phyloP scores from a whole-genome alignment of 805 yeast species.

The Pichia sporocuriosa region DNA sequence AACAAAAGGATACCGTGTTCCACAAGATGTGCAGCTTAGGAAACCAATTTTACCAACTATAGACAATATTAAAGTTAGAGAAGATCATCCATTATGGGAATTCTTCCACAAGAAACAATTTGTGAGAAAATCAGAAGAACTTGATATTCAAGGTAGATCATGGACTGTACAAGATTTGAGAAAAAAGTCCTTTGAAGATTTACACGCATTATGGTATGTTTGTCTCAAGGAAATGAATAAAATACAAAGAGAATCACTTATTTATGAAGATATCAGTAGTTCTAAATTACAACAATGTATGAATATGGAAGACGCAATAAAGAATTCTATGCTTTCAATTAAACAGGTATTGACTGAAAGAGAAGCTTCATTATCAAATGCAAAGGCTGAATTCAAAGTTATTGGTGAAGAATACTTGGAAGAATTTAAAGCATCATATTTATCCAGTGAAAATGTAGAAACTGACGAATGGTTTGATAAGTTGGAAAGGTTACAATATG shows the following conservation, averaged over 20 bases:
- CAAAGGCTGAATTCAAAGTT: constrained; percentile 38
- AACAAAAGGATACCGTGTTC: constrained; percentile 34
- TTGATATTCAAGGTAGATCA: constrained; percentile 54
- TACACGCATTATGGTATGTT: constrained; percentile 87
- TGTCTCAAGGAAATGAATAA: constrained; percentile 78
- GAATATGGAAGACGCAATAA: constrained; percentile 35
- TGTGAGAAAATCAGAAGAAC: constrained; percentile 51
- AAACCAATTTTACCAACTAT: constrained; percentile 83
- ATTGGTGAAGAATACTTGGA: constrained; percentile 43
- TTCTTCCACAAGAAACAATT: constrained; percentile 65
- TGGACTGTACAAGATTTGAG: constrained; percentile 90
- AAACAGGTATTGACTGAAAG: constrained; percentile 86
- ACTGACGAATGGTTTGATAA: constrained; percentile 54
- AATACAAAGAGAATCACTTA: constrained; percentile 65
- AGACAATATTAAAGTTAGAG: constrained; percentile 61
- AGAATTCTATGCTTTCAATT: constrained; percentile 68
- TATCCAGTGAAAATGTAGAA: constrained; percentile 49
- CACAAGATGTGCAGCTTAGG: constrained; percentile 48
- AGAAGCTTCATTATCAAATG: constrained; percentile 60
- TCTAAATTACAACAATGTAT: constrained; percentile 18
- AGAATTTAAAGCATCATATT: constrained; percentile 53
- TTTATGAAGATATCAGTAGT: constrained; percentile 38
- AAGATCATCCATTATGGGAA: constrained; percentile 93
- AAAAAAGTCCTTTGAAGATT: constrained; percentile 83
- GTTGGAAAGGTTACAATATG: constrained; percentile 71